Evolutionary conservation across 2,329 filamentous ascomycete genomes (phyloP).

Genomic region (Davidsoniella eucalypti): DNA sequence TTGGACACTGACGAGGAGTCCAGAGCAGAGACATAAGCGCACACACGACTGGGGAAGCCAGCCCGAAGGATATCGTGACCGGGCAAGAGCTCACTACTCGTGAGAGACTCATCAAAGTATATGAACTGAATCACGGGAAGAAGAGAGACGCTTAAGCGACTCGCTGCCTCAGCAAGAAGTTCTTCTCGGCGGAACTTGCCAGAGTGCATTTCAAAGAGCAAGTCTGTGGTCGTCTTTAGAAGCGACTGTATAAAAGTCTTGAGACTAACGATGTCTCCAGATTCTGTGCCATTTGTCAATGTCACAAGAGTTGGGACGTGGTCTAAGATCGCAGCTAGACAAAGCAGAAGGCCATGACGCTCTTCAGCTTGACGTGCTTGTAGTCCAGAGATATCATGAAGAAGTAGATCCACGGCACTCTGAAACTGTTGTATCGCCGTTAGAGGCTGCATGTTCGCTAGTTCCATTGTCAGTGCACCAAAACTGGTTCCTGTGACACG

Average conservation of each 20-base stretch:
- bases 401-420: constrained; percentile 26
- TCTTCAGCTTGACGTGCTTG: constrained; percentile 48
- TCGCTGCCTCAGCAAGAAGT: constrained; percentile 44
- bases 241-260: background rate
- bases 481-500: constrained; percentile 55
- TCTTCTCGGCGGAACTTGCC: constrained; percentile 42
- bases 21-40: constrained; percentile 14
- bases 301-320: constrained; percentile 22
- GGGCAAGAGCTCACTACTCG: background rate
- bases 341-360: constrained; percentile 48
- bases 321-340: constrained; percentile 42
- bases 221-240: background rate
- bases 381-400: constrained; percentile 28
- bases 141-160: constrained; percentile 38
- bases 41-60: constrained; percentile 1
- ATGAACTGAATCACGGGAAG: constrained; percentile 23
- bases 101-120: no score
- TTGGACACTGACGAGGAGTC: constrained; percentile 5
- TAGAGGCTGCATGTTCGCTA: constrained; percentile 18
- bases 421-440: constrained; percentile 18
- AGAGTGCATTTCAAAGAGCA: constrained; percentile 21
- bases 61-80: constrained; percentile 5
- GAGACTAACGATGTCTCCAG: background rate
- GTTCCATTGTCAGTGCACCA: constrained; percentile 36
- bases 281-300: constrained; percentile 19